Base-by-base conservation (phyloP, 495 filamentous ascomycete genomes). In the Aeminium ludgeri region DNA sequence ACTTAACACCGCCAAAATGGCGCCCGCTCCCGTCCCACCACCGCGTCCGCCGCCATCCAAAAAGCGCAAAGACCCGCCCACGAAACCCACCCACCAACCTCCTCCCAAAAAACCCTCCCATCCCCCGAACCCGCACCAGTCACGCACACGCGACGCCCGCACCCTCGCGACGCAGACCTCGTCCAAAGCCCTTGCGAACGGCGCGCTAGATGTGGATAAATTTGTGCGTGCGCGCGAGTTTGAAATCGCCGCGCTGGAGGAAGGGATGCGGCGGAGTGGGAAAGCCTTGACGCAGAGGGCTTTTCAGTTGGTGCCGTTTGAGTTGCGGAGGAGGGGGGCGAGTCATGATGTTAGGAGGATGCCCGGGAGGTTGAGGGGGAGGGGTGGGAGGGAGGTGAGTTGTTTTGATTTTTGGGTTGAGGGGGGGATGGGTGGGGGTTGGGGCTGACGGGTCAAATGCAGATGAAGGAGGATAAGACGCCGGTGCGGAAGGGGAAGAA, bases 341-440 rank as follows among this genome's bases (percentile, higher is more conserved):
- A 91, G 84, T 57, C 89, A 97, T 58, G 93, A 96, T 72, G 78
- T 80, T 32, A 92, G 91, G 60, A 70, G 76, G 38, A 78, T 97
- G n/a, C 89, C 89, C 19, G 80, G 74, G 52, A 65, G 81, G 47
- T 61, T 97, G 48, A 69, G 76, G 43, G 62, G 54, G 19, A 66
- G 81, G 52, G 85, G 82, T 1, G 72, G 63, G 50, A 70, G 67
- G 53, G 89, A 97, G 66, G 73, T 77, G 59, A 42, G 39, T 42
- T 8, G 18, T 39, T 20, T 2, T 16, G 10, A 6, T 12, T 15
- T 12, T 12, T 16, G 18, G 43, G 23, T 7, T 12, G 20, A 41
- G 31, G 20, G 20, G 12, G 29, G 33, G 18, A 17, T 41, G 40
- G 41, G 3, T 20, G 11, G 15, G 2, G 20, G 27, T 20, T 13